These are phyloP conservation scores for Helicocarpus griseus DNA, from an alignment of 2,329 filamentous ascomycete species.

Conservation along the genomic window DNA sequence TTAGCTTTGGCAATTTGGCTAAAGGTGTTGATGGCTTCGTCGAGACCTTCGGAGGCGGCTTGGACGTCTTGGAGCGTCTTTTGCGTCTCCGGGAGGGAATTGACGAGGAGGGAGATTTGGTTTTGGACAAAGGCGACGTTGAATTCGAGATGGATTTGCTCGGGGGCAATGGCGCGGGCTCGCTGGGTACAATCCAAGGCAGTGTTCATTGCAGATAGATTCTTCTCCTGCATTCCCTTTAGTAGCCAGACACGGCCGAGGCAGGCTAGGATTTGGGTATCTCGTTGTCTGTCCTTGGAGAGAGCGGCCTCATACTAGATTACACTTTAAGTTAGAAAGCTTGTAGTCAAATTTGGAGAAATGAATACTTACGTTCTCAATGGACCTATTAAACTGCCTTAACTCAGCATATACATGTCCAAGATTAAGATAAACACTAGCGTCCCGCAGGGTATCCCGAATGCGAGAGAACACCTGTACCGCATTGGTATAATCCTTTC, in stretches of 20 bases:
- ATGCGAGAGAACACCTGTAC: conserved; percentile 84
- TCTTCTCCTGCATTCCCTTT: conserved; percentile 62
- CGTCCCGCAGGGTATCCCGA: conserved; percentile 78
- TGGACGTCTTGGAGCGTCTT: conserved; percentile 73
- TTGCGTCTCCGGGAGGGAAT: conserved; percentile 63
- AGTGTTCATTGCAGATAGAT: conserved; percentile 51
- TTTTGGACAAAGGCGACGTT: conserved; percentile 98
- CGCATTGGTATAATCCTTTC: conserved; percentile 74
- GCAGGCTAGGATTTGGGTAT: conserved; percentile 72
- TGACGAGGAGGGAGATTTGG: conserved; percentile 75
- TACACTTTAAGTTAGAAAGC: conserved; percentile 17
- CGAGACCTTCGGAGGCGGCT: conserved; percentile 67
- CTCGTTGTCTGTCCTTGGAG: conserved; percentile 66
- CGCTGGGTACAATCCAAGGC: conserved; percentile 54
- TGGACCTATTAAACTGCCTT: conserved; percentile 80
- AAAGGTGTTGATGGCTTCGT: conserved; percentile 69
- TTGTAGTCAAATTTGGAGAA: too few relatives aligned
- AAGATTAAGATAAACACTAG: conserved; percentile 82
- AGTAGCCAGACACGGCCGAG: conserved; percentile 81
- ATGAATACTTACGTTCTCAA: conserved; percentile 66
- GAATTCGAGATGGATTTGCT: conserved; percentile 88
- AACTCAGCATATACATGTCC: conserved; percentile 88
- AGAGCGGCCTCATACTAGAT: conserved; percentile 71
- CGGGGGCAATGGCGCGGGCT: conserved; percentile 66
- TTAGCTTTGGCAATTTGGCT: conserved; percentile 50